phyloP scores from a whole-genome alignment of 2,329 filamentous ascomycete genomes.

The Metarhizium robertsii region DNA sequence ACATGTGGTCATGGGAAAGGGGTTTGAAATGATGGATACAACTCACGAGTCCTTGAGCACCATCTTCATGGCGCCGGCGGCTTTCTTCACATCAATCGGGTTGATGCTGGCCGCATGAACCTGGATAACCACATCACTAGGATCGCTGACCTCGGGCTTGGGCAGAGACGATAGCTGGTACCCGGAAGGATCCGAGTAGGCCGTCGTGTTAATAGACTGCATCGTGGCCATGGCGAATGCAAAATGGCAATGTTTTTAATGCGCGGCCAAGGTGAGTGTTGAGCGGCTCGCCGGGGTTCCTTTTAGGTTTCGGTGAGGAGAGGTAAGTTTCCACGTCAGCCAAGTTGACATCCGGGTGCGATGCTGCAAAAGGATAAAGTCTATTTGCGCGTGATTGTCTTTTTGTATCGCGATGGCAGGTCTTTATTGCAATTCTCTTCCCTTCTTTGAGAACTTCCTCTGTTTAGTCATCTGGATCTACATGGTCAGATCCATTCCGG shows the following conservation, averaged over 20 bases:
- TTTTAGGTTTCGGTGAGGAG: neutral
- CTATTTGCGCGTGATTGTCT: too few relatives aligned
- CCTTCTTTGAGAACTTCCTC: neutral
- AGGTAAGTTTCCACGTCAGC: neutral
- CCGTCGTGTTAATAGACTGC: conserved; percentile 10
- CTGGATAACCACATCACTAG: conserved; percentile 22
- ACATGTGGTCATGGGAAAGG: too few relatives aligned
- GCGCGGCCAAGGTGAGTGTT: neutral
- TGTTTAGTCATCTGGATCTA: neutral
- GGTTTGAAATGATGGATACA: neutral
- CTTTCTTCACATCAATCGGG: conserved; percentile 34
- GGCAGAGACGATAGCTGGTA: conserved; percentile 12
- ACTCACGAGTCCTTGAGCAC: conserved; percentile 21
- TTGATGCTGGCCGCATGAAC: conserved; percentile 35
- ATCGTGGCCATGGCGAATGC: conserved; percentile 6
- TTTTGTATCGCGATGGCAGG: neutral
- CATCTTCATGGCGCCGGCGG: conserved; percentile 24
- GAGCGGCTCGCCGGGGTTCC: neutral
- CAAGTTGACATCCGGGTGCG: neutral
- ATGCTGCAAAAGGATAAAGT: neutral
- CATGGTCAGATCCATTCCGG: neutral
- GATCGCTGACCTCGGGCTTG: conserved; percentile 12
- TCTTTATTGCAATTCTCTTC: neutral
- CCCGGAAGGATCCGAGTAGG: conserved; percentile 12
- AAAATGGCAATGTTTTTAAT: too few relatives aligned